Base-by-base conservation (phyloP, 2,329 filamentous ascomycete genomes). In the Metarhizium humberi region DNA sequence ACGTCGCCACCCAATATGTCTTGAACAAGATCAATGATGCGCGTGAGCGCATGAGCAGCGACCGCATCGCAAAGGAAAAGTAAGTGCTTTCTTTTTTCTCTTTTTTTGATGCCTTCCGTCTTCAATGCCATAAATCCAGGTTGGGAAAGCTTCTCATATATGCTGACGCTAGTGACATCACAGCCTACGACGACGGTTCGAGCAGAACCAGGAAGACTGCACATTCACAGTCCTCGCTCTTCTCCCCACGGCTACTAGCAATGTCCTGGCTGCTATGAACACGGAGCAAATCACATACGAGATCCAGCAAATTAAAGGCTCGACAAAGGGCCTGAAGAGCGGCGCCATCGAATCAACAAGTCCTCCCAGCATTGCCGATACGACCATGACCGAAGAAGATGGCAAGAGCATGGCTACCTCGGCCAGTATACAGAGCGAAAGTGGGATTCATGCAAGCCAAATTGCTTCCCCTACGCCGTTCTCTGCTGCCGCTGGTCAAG, bases 171-270 rank as follows among this genome's bases (percentile, higher is more conserved):
- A 29, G 3, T 30, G 13, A 3, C 36, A 16, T 34, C 32, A 32
- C 64, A 97, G 92, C 72, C 82, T 99, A 58, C 91, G 92, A 52
- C 88, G 94, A 57, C 88, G 94, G 67, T 99, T 99, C 74, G 90
- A 97, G 71, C 94, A 99, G 73, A 99, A 99, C 71, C 94, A 99
- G 70, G 92, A 96, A 69, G 94, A 99, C 73, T 99, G 94, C 74
- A 96, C 92, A 50, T 96, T 95, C 69, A 99, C 94, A 42, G 91
- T 97, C 48, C 85, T 97, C n/a, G 94, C 92, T 34, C 84, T 99
- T 55, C 80, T 99, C 10, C 94, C 94, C 4, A 95, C 92, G 38
- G 89, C 91, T 6, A 92, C 92, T 29, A 85, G 94, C 62, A 92
- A 95, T 68, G 87, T 99, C 64, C 78, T 96, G 65, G 85, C 90